Evolutionary conservation across 1,284 basidiomycete genomes (phyloP), one percentile per base, ranked within the genome.

Genomic region (Leucoagaricus sp.): DNA sequence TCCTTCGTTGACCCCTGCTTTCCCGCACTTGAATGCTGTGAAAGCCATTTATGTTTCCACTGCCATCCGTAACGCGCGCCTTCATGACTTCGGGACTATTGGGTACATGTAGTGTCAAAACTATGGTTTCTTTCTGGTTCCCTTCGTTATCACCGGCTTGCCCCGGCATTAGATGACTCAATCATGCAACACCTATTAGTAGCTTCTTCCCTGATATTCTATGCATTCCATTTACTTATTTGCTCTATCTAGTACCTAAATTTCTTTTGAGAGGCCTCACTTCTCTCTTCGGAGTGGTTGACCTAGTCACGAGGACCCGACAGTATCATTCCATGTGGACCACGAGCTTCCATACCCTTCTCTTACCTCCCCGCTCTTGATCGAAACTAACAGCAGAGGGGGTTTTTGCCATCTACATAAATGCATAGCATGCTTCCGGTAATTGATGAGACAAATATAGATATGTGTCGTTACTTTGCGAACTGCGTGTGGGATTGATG

Each of bases 391-490:
- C 21, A 33, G 25, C n/a, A 17, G 21, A 40, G 25, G 4, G 10
- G 3, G 34, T 26, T 26, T 10, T 41, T 41, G 34, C 33, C 33
- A 29, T 40, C 10, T 41, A 50, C 49, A 49, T 4, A 21, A 19
- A 26, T 23, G 23, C 13, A 2, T 36, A 15, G 2, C 25, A 10
- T 5, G 34, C n/a, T 41, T 28, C 36, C 29, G 23, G 49, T 41
- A 29, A 26, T 50, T 50, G 49, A 50, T 40, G 34, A 26, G n/a
- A 50, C 38, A 13, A 28, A 41, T 41, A 28, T 50, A 19, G 36
- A 23, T 21, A 9, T 8, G 19, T 17, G 33, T 25, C 17, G 13
- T 10, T 6, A 5, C 26, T 19, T 46, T 36, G 31, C 6, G 33
- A 7, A 25, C 9, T 33, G 17, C 45, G 10, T 28, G n/a, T 15